Evolutionary conservation across 495 filamentous ascomycete genomes (phyloP).

Genomic region (Aspergillus incahuasiensis): DNA sequence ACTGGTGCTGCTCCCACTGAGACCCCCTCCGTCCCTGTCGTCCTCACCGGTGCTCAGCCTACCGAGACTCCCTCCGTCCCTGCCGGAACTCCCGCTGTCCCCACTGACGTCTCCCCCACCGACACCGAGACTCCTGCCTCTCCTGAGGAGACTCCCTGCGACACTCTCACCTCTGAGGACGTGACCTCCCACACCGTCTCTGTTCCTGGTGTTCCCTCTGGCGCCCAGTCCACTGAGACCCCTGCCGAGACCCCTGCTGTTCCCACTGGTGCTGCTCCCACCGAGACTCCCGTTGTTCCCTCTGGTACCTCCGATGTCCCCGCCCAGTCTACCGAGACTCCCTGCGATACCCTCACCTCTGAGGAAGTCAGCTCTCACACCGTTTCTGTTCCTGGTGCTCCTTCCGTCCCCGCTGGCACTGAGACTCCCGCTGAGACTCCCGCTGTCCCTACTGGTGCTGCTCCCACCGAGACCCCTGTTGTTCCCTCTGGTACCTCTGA

Average conservation of each 20-base stretch:
- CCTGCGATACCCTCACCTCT: slow-evolving; percentile 22
- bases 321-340: slow-evolving; percentile 7
- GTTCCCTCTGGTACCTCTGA: slow-evolving; percentile 9
- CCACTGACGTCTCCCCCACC: slow-evolving; percentile 10
- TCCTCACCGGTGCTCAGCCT: slow-evolving; percentile 10
- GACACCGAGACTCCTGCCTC: slow-evolving; percentile 18
- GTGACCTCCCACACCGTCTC: slow-evolving; percentile 12
- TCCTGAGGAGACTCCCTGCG: slow-evolving; percentile 21
- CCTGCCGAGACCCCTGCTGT: neutral
- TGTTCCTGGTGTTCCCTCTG: neutral
- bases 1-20: neutral
- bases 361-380: slow-evolving; percentile 11
- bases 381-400: slow-evolving; percentile 8
- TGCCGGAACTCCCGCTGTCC: slow-evolving; percentile 12
- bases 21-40: slow-evolving; percentile 23
- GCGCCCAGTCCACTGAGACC: neutral
- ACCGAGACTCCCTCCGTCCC: slow-evolving; percentile 23
- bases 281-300: neutral
- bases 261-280: slow-evolving; percentile 5
- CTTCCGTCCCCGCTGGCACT: neutral
- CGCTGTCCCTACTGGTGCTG: no score
- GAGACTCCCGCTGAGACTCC: neutral
- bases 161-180: slow-evolving; percentile 17
- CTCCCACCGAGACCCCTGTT: neutral
- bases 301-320: slow-evolving; percentile 5